phyloP scores from a whole-genome alignment of 768 basidiomycete species.

The Boletus patriciae region DNA sequence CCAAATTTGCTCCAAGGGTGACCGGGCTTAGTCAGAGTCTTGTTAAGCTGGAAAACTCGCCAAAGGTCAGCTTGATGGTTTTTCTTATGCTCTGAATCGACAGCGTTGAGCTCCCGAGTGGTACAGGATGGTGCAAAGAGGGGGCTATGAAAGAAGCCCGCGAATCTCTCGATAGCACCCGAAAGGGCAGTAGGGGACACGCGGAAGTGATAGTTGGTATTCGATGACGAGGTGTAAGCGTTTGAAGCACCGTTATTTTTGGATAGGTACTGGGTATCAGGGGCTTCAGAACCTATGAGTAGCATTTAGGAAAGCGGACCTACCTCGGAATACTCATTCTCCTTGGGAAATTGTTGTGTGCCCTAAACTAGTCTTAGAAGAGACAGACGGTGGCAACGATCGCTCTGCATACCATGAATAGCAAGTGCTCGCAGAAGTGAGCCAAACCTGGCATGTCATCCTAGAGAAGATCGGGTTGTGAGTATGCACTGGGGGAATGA shows the following conservation, averaged over 20 bases:
- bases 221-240: constrained; percentile 88
- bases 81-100: constrained; percentile 97
- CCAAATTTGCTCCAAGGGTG: constrained; percentile 94
- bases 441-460: constrained; percentile 91
- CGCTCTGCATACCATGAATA: constrained; percentile 78
- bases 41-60: constrained; percentile 95
- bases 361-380: constrained; percentile 46
- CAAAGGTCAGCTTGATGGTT: constrained; percentile 89
- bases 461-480: constrained; percentile 33
- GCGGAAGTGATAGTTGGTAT: constrained; percentile 87
- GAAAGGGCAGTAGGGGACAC: constrained; percentile 62
- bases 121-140: constrained; percentile 86
- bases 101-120: constrained; percentile 87
- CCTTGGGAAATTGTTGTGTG: constrained; percentile 79
- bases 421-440: constrained; percentile 93
- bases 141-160: constrained; percentile 91
- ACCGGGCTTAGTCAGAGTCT: constrained; percentile 73
- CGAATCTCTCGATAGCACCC: constrained; percentile 73
- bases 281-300: not conserved
- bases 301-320: constrained; percentile 5
- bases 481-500: not conserved
- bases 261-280: constrained; percentile 55
- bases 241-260: constrained; percentile 89
- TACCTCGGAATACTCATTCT: constrained; percentile 94
- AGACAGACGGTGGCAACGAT: not conserved